Base-by-base conservation (phyloP, 805 yeast species). In the Ogataea methylovora region DNA sequence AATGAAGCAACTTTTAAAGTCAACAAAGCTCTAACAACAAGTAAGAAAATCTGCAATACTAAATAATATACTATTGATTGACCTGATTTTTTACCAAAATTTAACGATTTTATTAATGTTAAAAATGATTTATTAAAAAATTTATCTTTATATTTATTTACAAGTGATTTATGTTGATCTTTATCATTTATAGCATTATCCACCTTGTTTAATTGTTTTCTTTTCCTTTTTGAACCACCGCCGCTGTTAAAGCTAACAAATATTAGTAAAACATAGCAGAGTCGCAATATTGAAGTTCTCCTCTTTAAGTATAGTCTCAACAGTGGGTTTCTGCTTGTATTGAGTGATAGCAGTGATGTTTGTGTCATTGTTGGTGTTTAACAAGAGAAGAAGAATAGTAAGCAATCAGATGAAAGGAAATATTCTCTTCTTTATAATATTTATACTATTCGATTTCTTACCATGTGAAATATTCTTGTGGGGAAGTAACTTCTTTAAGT, bases 1-100 rank as follows among this genome's bases (percentile, higher is more conserved):
- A 88, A 65, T 10, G 80, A 73, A 5, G 97, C 96, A 12, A 87
- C 88, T 48, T 79, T 78, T 30, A 88, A 67, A 2, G 95, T 80
- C 19, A 88, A 59, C 17, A 79, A 54, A 0, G 95, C 90, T 43
- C 95, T 69, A 4, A 71, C 43, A 3, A 83, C 67, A 29, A 88
- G 63, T 18, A 85, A 62, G 0, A 64, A 50, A 5, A 85, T 58
- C 54, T 85, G 90, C 0, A 71, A 44, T 1, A 54, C 39, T 24
- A 84, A 62, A 28, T 48, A 45, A 5, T 27, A 29, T 6, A 45
- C 3, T 1, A 52, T 37, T 5, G 38, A 33, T 11, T 37, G 40
- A 2, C 48, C 25, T 15, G 30, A 32, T 12, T 33, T 36, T 12
- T 40, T 35, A 18, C 29, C 38, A 10, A 34, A 32, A 30, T 45